Conservation (phyloP, 208 protist genomes). For the Leishmania arabica region DNA sequence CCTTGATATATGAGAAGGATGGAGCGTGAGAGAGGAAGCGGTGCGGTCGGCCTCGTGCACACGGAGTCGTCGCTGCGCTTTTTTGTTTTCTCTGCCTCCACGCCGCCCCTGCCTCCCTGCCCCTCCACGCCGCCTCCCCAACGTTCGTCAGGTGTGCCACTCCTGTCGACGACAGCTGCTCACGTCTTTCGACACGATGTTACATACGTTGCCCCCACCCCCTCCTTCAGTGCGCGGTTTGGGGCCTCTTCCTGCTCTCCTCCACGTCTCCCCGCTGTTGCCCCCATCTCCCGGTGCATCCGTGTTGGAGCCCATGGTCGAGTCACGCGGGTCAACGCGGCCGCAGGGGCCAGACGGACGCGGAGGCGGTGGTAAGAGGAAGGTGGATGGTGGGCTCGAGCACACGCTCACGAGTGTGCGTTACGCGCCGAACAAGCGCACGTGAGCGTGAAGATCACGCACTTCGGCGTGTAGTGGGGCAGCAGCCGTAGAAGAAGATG, state of each 20-base stretch:
- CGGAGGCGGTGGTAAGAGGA: background rate
- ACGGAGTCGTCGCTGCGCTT: background rate
- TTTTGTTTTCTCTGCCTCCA: background rate
- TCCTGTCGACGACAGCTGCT: background rate
- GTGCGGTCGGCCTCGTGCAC: background rate
- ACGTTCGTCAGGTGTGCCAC: background rate
- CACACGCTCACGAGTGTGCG: background rate
- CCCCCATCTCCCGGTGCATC: background rate
- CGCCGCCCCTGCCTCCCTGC: background rate
- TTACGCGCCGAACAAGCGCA: background rate
- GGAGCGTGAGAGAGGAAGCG: background rate
- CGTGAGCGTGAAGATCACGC: background rate
- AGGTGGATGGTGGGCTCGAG: background rate
- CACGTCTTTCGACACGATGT: background rate
- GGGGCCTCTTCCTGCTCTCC: background rate
- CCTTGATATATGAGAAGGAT: background rate
- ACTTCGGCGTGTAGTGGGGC: background rate
- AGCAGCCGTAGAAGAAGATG: background rate
- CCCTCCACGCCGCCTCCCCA: background rate
- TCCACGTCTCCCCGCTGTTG: background rate
- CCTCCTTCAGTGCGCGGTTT: background rate
- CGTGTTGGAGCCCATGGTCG: background rate
- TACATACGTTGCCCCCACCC: background rate
- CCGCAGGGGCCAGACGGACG: background rate
- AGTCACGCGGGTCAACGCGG: background rate